Conservation (phyloP, 176 grass and related monocot species). For the Thinopyrum elongatum region DNA sequence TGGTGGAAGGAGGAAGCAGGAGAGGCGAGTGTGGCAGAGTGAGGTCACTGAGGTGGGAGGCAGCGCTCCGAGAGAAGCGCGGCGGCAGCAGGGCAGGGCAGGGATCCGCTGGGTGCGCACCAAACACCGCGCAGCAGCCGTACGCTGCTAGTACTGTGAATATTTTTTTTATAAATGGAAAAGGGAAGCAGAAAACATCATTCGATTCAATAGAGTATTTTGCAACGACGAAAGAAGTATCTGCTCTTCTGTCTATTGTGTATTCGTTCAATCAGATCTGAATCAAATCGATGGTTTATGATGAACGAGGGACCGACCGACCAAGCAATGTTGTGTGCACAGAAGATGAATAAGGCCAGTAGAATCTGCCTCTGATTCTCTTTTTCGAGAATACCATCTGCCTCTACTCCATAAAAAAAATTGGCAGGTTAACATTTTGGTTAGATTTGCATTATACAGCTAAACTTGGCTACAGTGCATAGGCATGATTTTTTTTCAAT, state of each 20-base stretch:
- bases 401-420: too few relatives aligned
- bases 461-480: too few relatives aligned
- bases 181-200: too few relatives aligned
- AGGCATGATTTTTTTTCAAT: too few relatives aligned
- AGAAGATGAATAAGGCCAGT: background rate
- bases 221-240: background rate
- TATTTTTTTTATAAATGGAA: too few relatives aligned
- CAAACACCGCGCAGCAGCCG: constrained; percentile 12
- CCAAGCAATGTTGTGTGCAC: background rate
- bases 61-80: constrained; percentile 59
- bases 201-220: too few relatives aligned
- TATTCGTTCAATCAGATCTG: background rate
- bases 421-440: too few relatives aligned
- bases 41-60: constrained; percentile 24
- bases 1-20: background rate
- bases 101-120: constrained; percentile 47
- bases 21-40: constrained; percentile 25
- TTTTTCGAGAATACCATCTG: too few relatives aligned
- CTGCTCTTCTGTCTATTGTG: background rate
- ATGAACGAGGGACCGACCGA: background rate
- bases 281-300: background rate
- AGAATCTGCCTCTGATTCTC: too few relatives aligned
- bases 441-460: too few relatives aligned
- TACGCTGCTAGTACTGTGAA: too few relatives aligned
- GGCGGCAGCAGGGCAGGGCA: constrained; percentile 17